A percentile compares a stretch with the other conserved stretches of the same genome.
phyloP scores from a whole-genome alignment of 129 eudicot genomes.

The Flaveria linearis region DNA sequence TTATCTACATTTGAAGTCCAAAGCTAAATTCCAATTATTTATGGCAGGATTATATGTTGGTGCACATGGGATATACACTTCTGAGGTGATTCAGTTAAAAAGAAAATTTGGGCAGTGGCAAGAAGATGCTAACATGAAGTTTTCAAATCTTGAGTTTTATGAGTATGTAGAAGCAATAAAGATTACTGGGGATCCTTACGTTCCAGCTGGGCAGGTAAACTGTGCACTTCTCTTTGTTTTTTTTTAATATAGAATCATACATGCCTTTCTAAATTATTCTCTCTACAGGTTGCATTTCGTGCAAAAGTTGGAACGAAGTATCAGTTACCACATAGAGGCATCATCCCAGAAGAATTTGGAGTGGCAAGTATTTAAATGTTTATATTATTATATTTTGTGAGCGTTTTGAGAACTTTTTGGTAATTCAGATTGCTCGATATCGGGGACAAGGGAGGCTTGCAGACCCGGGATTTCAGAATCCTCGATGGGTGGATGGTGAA shows the following conservation, averaged over 20 bases:
- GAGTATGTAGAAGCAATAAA: conserved; percentile 97
- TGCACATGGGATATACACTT: conserved; percentile 73
- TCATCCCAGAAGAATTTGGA: conserved; percentile 97
- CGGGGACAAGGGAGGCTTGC: conserved; percentile 97
- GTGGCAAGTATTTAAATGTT: conserved; percentile 55
- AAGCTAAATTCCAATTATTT: neutral
- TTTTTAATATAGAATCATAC: conserved; percentile 7
- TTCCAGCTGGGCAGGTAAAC: conserved; percentile 95
- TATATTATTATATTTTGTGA: neutral
- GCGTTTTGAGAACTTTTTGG: conserved; percentile 30
- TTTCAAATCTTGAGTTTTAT: conserved; percentile 67
- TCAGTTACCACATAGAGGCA: conserved; percentile 95
- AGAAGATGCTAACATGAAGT: conserved; percentile 54
- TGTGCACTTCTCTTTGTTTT: neutral
- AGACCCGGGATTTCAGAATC: conserved; percentile 77
- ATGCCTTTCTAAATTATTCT: neutral
- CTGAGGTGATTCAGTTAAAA: conserved; percentile 83
- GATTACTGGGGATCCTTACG: conserved; percentile 83
- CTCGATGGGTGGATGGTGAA: conserved; percentile 99
- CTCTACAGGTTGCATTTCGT: conserved; percentile 87
- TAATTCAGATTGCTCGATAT: conserved; percentile 83
- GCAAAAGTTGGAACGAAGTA: conserved; percentile 93
- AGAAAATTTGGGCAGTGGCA: conserved; percentile 94
- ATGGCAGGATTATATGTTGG: conserved; percentile 83
- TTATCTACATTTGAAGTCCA: neutral